phyloP scores from a whole-genome alignment of 176 grass and related monocot genomes.

The Dactylis glomerata region DNA sequence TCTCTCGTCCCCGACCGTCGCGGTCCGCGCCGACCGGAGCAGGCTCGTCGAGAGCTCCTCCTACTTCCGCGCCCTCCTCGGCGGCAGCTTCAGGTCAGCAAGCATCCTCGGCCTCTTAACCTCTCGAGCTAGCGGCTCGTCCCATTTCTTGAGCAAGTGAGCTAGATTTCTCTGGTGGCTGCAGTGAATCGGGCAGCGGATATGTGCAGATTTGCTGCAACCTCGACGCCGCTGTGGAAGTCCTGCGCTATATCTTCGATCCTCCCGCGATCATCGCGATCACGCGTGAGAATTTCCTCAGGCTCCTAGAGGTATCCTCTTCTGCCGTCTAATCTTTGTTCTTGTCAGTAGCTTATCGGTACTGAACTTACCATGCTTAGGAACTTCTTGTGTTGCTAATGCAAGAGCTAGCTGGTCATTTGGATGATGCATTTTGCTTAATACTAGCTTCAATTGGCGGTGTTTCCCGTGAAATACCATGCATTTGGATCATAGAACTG shows the following conservation, averaged over 20 bases:
- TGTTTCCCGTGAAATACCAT: no score
- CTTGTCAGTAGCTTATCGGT: neutral
- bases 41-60: conserved; percentile 60
- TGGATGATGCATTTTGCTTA: neutral
- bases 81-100: conserved; percentile 58
- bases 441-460: neutral
- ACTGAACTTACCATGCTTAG: neutral
- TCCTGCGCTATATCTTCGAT: conserved; percentile 45
- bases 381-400: no score
- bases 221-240: conserved; percentile 30
- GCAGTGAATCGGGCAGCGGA: conserved; percentile 51
- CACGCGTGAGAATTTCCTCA: conserved; percentile 45
- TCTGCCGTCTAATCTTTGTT: neutral
- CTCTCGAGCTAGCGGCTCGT: neutral
- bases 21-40: conserved; percentile 46
- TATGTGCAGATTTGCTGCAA: conserved; percentile 45
- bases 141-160: neutral
- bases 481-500: no score
- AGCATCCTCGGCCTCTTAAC: neutral
- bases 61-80: conserved; percentile 66
- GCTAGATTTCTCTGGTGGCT: neutral
- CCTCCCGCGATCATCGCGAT: conserved; percentile 22
- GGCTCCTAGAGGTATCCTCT: conserved; percentile 35
- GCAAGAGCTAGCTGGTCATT: neutral
- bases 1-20: conserved; percentile 22